Evolutionary conservation across 148 eudicot species (phyloP), one percentile per base, ranked within the genome.

Genomic region (Oxyria digyna): DNA sequence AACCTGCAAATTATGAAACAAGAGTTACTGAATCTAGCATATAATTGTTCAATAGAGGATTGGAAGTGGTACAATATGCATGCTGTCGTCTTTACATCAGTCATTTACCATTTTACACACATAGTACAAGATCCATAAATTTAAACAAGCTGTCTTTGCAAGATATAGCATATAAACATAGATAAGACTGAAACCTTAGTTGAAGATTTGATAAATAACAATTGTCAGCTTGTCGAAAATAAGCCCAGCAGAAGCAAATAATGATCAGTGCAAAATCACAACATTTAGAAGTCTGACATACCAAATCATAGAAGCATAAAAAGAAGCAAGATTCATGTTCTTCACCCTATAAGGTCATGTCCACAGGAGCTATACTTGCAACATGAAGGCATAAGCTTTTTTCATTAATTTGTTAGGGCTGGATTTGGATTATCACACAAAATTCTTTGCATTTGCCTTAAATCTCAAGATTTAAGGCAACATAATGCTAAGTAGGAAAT

Each of bases 1-100:
- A 81, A 69, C 90, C 98, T 93, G 87, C 70, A 70, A 81, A 76
- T 67, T 45, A 18, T 67, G n/a, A n/a, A 37, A 57, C 42, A 52
- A 77, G 80, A 79, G 20, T 59, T 29, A 59, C 9, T 29, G 65
- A 59, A 4, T 59, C 65, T 29, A 31, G 20, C 37, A 59, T 59
- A 29, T 55, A 17, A 33, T n/a, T n/a, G n/a, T n/a, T n/a, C n/a
- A 52, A 52, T 57, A 27, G 35, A 12, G 64, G 7, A 27, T 57
- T 29, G 18, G 35, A 57, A 13, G 35, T 57, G 64, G 13, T 4
- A 57, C 64, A 29, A 27, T 29, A 57, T 57, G 37, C 37, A n/a
- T 57, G 64, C 13, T 24, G 35, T 57, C 13, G 13, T 4, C 35
- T 57, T 13, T 24, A 14, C 29, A 27, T 29, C 8, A 27, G 14